phyloP scores from a whole-genome alignment of 805 yeast genomes.

The Yueomyces sp. region DNA sequence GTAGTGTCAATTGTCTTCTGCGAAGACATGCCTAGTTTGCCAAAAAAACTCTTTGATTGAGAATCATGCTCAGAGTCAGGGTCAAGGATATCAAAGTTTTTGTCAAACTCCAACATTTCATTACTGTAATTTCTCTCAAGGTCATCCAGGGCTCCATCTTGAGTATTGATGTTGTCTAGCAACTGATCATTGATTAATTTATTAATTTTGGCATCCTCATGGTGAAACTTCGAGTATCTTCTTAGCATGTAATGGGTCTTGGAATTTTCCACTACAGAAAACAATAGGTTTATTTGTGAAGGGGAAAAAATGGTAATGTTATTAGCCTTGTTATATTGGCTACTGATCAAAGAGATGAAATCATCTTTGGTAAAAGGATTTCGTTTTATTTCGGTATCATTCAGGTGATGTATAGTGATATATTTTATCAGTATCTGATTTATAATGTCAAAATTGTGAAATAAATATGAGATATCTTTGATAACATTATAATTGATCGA shows the following conservation, averaged over 20 bases:
- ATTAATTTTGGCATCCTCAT: conserved; percentile 16
- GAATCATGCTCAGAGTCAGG: not conserved
- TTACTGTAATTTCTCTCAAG: conserved; percentile 11
- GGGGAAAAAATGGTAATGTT: conserved; percentile 30
- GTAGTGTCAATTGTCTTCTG: not conserved
- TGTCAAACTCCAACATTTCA: not conserved
- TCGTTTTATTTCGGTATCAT: conserved; percentile 18
- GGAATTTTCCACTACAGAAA: conserved; percentile 25
- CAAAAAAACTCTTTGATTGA: no score
- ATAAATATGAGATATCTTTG: conserved; percentile 27
- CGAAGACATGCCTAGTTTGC: not conserved
- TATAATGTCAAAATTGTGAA: conserved; percentile 28
- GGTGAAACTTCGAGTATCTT: conserved; percentile 7
- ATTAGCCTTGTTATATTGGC: conserved; percentile 28
- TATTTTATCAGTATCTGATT: conserved; percentile 27
- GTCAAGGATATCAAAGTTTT: not conserved
- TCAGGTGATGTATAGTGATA: conserved; percentile 17
- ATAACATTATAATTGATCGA: conserved; percentile 25
- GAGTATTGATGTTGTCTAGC: conserved; percentile 10
- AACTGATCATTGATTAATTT: conserved; percentile 18
- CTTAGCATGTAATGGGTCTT: conserved; percentile 14
- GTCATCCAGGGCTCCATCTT: conserved; percentile 10
- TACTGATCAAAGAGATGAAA: conserved; percentile 23
- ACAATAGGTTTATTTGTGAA: conserved; percentile 27
- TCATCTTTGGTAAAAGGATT: conserved; percentile 25